phyloP scores from a whole-genome alignment of 495 filamentous ascomycete species.

The Tricharina praecox region DNA sequence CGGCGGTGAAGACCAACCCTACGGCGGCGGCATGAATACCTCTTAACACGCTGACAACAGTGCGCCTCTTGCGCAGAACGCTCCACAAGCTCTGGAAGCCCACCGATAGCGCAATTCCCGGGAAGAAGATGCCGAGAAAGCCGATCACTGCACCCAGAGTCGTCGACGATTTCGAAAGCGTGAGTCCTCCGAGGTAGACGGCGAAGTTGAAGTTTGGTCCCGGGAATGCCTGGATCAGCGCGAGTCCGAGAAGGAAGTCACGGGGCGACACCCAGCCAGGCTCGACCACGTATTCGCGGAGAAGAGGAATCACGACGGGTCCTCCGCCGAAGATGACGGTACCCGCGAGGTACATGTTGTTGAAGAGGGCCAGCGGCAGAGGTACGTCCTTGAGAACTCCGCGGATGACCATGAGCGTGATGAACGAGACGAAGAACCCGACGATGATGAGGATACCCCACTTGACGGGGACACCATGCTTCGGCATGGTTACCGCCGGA shows the following conservation, averaged over 20 bases:
- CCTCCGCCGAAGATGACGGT: conserved; percentile 81
- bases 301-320: conserved; percentile 67
- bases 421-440: conserved; percentile 43
- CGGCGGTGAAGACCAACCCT: conserved; percentile 66
- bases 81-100: conserved; percentile 58
- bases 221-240: conserved; percentile 67
- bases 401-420: conserved; percentile 43
- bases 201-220: conserved; percentile 84
- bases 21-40: conserved; percentile 65
- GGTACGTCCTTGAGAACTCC: conserved; percentile 32
- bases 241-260: conserved; percentile 69
- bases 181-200: conserved; percentile 54
- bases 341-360: conserved; percentile 72
- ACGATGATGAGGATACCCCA: conserved; percentile 25
- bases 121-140: conserved; percentile 53
- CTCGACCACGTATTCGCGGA: conserved; percentile 63
- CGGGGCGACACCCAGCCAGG: conserved; percentile 62
- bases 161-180: conserved; percentile 30
- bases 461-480: conserved; percentile 20
- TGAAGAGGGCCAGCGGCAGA: conserved; percentile 46
- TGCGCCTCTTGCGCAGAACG: conserved; percentile 36
- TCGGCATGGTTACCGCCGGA: background rate
- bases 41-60: conserved; percentile 41
- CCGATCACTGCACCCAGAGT: conserved; percentile 46
- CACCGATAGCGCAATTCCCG: conserved; percentile 48